Evolutionary conservation across 768 basidiomycete species (phyloP).

Genomic region (Suillus ampliporus): DNA sequence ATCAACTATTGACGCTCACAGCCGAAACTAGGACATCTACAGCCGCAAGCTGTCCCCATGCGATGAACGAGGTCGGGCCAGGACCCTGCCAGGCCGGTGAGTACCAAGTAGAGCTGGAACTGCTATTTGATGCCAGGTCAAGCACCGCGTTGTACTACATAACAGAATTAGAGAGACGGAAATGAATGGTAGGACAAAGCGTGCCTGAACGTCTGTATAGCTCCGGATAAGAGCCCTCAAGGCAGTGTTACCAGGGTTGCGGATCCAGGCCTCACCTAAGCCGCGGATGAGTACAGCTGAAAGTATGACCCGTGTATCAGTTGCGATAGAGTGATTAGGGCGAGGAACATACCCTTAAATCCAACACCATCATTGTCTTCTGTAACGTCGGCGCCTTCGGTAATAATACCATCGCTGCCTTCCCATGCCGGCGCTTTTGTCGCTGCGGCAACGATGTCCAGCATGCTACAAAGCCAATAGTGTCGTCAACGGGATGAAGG

Average conservation of each 20-base stretch:
- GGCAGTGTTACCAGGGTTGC: slow-evolving; percentile 43
- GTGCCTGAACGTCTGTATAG: slow-evolving; percentile 57
- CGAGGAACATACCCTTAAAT: slow-evolving; percentile 49
- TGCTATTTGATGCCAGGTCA: slow-evolving; percentile 10
- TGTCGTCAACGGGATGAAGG: slow-evolving; percentile 11
- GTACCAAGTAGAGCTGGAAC: slow-evolving; percentile 11
- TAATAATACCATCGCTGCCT: slow-evolving; percentile 55
- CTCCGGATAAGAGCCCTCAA: slow-evolving; percentile 51
- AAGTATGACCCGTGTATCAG: background rate
- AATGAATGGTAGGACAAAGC: slow-evolving; percentile 2
- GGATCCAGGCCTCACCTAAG: slow-evolving; percentile 49
- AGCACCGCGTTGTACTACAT: slow-evolving; percentile 12
- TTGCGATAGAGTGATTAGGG: background rate
- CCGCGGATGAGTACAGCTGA: slow-evolving; percentile 53
- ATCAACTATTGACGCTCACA: slow-evolving; percentile 8
- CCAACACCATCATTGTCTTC: slow-evolving; percentile 53
- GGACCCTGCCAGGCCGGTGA: slow-evolving; percentile 17
- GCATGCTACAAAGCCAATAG: slow-evolving; percentile 34
- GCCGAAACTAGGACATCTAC: slow-evolving; percentile 9
- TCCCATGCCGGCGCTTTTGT: slow-evolving; percentile 54
- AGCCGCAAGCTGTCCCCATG: slow-evolving; percentile 13
- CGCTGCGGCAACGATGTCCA: slow-evolving; percentile 43
- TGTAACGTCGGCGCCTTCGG: slow-evolving; percentile 49
- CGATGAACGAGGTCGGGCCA: slow-evolving; percentile 10
- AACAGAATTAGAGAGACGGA: background rate